These are phyloP conservation scores for Microbotryum intermedium DNA, from an alignment of 1,284 basidiomycete genomes.

Conservation along the genomic window DNA sequence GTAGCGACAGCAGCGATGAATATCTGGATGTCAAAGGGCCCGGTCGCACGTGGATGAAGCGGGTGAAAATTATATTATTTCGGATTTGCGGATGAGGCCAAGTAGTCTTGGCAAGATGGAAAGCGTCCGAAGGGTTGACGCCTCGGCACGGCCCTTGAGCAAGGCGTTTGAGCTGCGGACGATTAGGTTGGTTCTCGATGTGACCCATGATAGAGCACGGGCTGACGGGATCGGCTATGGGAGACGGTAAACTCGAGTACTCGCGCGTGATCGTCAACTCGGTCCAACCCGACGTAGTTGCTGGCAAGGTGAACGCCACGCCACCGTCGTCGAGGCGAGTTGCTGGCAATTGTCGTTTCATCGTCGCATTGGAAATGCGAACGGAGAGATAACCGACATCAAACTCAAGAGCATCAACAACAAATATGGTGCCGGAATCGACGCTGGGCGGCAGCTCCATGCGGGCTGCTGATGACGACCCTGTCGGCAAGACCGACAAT, in stretches of 20 bases:
- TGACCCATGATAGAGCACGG: conserved; percentile 5
- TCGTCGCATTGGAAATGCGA: background rate
- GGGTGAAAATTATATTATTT: background rate
- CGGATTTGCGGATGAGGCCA: conserved; percentile 1
- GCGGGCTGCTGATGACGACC: too few species aligned
- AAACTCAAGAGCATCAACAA: background rate
- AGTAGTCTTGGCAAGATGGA: background rate
- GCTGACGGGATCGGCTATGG: background rate
- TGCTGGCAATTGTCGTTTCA: background rate
- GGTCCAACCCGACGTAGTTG: background rate
- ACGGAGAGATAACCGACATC: background rate
- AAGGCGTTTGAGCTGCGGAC: background rate
- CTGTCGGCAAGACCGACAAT: background rate
- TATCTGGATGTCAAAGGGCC: background rate
- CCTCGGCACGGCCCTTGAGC: background rate
- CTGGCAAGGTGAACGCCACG: background rate
- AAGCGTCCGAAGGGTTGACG: background rate
- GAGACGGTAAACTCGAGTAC: background rate
- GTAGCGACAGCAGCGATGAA: too few species aligned
- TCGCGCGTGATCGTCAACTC: background rate
- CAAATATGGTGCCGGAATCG: background rate
- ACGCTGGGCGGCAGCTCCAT: too few species aligned
- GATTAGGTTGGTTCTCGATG: background rate
- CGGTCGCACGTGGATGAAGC: background rate
- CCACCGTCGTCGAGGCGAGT: background rate